Conservation (phyloP, 2,329 filamentous ascomycete genomes). For the Botrytis pseudocinerea region DNA sequence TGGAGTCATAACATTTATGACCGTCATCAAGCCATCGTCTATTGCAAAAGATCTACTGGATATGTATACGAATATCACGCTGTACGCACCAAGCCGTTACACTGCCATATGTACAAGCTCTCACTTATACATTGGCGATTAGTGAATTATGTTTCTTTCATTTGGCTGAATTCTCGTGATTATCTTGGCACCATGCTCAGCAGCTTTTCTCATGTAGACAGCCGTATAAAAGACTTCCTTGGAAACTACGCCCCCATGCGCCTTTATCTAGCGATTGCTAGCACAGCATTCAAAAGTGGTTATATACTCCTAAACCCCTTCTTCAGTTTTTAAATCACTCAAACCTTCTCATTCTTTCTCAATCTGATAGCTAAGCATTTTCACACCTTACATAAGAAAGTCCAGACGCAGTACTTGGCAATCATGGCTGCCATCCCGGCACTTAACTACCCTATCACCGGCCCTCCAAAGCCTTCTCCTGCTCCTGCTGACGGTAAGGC, state of each 20-base stretch:
- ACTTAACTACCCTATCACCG: constrained; percentile 31
- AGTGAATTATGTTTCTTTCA: not conserved
- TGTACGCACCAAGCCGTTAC: not conserved
- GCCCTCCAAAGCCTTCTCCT: constrained; percentile 27
- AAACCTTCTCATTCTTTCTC: constrained; percentile 18
- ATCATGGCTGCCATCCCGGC: constrained; percentile 25
- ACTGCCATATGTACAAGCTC: constrained; percentile 7
- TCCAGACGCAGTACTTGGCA: not conserved
- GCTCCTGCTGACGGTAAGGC: constrained; percentile 30
- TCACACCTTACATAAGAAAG: no score
- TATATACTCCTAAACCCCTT: not conserved
- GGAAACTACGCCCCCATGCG: not conserved
- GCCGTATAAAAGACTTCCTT: not conserved
- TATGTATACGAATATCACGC: constrained; percentile 11
- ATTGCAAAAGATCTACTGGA: not conserved
- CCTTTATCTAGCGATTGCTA: not conserved
- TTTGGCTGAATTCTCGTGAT: constrained; percentile 18
- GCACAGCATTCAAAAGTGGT: not conserved
- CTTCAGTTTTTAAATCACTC: not conserved
- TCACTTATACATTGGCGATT: not conserved
- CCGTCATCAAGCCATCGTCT: constrained; percentile 10
- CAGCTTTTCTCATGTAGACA: not conserved
- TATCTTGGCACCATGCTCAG: not conserved
- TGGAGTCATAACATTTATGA: constrained; percentile 1
- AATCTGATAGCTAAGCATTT: not conserved